Conservation (phyloP, 345 rosid species). For the Gossypium sturtianum region DNA sequence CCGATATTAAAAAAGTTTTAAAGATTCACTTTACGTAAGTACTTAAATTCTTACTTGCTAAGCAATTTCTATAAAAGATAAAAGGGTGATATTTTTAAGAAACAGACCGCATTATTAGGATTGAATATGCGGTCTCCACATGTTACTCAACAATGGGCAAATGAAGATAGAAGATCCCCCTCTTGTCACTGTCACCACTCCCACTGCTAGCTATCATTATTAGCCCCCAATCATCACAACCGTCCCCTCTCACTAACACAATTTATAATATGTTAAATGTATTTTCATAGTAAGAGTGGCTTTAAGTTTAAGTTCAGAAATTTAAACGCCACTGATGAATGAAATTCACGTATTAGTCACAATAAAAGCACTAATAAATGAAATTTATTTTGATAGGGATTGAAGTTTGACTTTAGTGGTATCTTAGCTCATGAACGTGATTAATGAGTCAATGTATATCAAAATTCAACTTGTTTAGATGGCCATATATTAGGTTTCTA, state of each 20-base stretch:
- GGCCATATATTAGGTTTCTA: no score
- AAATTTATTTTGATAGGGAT: neutral
- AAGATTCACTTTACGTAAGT: no score
- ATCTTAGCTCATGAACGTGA: neutral
- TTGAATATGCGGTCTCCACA: neutral
- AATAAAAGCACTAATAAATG: neutral
- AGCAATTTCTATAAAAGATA: no score
- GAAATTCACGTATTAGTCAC: neutral
- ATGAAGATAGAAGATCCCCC: conserved; percentile 12
- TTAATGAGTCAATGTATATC: neutral
- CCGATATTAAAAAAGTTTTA: no score
- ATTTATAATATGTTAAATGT: no score
- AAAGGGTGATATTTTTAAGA: no score
- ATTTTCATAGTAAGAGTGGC: no score
- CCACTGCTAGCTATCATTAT: conserved; percentile 11
- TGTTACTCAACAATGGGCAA: neutral
- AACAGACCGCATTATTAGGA: neutral
- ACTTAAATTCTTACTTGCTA: no score
- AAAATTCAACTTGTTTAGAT: no score
- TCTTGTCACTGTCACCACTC: conserved; percentile 18
- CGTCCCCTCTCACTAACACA: no score
- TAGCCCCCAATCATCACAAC: neutral
- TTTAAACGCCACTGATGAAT: no score
- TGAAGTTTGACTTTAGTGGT: neutral
- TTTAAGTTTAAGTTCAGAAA: no score